Conservation (phyloP, 2,329 filamentous ascomycete genomes). For the Teratosphaeria destructans region DNA sequence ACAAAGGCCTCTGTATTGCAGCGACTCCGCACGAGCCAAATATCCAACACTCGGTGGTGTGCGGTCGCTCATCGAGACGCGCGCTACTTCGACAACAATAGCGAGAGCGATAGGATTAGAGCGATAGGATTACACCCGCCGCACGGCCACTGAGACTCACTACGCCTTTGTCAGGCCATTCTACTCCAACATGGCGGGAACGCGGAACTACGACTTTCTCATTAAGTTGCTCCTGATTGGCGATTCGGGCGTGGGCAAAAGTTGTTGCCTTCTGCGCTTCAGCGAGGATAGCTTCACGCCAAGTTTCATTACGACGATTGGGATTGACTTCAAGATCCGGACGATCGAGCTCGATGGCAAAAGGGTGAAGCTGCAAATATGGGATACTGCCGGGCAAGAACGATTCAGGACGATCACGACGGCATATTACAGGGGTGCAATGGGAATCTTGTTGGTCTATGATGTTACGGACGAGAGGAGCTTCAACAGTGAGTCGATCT, state of each 20-base stretch:
- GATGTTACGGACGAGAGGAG: slow-evolving; percentile 95
- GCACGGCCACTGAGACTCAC: neutral
- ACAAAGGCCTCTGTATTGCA: neutral
- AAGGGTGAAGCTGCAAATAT: slow-evolving; percentile 98
- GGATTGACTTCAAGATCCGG: slow-evolving; percentile 99
- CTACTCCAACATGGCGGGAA: slow-evolving; percentile 65
- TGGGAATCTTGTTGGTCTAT: slow-evolving; percentile 96
- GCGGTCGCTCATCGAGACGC: neutral
- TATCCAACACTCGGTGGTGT: neutral
- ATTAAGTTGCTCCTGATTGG: slow-evolving; percentile 96
- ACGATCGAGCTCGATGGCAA: slow-evolving; percentile 99
- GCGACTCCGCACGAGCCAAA: neutral
- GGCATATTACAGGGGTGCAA: slow-evolving; percentile 94
- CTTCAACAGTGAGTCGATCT: slow-evolving; percentile 67
- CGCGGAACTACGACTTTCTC: slow-evolving; percentile 98
- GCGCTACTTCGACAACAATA: neutral
- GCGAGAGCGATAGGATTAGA: neutral
- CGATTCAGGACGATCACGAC: slow-evolving; percentile 98
- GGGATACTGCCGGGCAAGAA: slow-evolving; percentile 97
- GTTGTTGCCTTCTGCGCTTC: slow-evolving; percentile 91
- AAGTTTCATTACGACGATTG: slow-evolving; percentile 97
- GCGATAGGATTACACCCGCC: neutral
- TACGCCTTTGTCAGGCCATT: neutral
- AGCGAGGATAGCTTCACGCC: slow-evolving; percentile 96
- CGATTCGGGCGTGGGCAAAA: slow-evolving; percentile 94